Conservation (phyloP, 352 stramenopile species). For the Phytophthora lateralis region DNA sequence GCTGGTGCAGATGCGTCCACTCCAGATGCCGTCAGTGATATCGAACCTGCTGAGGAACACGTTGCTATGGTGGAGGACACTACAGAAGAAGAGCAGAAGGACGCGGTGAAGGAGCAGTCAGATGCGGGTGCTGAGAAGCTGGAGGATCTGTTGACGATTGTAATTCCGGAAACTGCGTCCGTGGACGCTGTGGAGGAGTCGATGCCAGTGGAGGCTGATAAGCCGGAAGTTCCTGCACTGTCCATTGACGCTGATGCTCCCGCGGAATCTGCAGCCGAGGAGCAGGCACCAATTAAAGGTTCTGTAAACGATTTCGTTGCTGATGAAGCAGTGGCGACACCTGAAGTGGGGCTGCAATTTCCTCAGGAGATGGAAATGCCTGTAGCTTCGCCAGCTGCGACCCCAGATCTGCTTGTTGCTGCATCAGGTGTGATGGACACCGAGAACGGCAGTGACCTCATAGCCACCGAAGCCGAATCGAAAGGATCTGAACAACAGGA, state of each 20-base stretch:
- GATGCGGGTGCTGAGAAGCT: conserved; percentile 5
- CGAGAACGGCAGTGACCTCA: conserved; percentile 7
- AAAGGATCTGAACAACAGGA: conserved; percentile 22
- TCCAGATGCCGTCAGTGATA: background rate
- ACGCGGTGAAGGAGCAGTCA: background rate
- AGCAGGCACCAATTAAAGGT: conserved; percentile 2
- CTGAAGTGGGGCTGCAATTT: conserved; percentile 29
- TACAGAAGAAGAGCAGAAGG: background rate
- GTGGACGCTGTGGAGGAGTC: background rate
- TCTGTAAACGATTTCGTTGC: conserved; percentile 14
- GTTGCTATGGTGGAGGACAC: background rate
- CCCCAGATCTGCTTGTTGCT: conserved; percentile 23
- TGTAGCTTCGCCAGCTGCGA: conserved; percentile 34
- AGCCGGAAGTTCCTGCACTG: background rate
- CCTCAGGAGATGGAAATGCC: conserved; percentile 30
- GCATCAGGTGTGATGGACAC: conserved; percentile 3
- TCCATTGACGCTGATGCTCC: background rate
- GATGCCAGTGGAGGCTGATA: background rate
- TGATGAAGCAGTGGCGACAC: conserved; percentile 27
- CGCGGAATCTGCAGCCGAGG: background rate
- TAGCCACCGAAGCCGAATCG: conserved; percentile 12
- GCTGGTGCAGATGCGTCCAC: no score
- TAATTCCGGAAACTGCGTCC: conserved; percentile 1
- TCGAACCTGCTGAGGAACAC: no score
- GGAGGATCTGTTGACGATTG: conserved; percentile 1